Evolutionary conservation across 208 protist species (phyloP).

Genomic region (Leishmania tropica): DNA sequence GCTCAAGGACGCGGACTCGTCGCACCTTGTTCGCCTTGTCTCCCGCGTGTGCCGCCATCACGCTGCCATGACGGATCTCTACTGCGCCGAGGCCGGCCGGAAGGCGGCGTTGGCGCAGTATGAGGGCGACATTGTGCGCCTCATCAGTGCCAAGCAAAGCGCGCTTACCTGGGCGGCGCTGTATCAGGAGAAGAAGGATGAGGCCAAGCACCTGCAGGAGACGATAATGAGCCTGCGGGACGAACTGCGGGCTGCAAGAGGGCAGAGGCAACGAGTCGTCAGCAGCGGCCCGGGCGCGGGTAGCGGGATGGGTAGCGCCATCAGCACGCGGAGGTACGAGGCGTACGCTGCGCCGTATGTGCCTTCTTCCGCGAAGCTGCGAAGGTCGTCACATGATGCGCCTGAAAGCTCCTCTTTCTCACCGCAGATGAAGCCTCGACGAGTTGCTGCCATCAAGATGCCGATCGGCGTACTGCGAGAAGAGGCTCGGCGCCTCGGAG

Average conservation of each 20-base stretch:
- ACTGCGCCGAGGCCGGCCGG: slow-evolving; percentile 2
- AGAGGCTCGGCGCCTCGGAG: slow-evolving; percentile 57
- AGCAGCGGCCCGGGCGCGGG: background rate
- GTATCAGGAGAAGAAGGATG: slow-evolving; percentile 45
- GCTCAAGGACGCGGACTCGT: slow-evolving; percentile 13
- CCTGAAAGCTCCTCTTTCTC: background rate
- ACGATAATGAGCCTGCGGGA: slow-evolving; percentile 33
- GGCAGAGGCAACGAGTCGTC: background rate
- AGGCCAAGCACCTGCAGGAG: slow-evolving; percentile 47
- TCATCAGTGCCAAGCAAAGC: slow-evolving; percentile 35
- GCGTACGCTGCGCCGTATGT: slow-evolving; percentile 59
- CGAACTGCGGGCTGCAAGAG: slow-evolving; percentile 21
- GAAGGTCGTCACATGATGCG: background rate
- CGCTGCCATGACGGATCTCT: slow-evolving; percentile 7
- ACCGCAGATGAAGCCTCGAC: no score
- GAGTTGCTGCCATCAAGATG: background rate
- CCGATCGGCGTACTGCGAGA: slow-evolving; percentile 39
- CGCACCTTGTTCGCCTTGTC: slow-evolving; percentile 20
- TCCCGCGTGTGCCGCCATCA: slow-evolving; percentile 3
- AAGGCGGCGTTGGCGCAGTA: slow-evolving; percentile 32
- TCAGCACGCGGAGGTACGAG: slow-evolving; percentile 44
- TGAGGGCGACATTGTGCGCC: slow-evolving; percentile 36
- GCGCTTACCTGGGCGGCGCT: slow-evolving; percentile 39
- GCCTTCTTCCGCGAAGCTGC: slow-evolving; percentile 21
- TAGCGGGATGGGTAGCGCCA: slow-evolving; percentile 14